These are phyloP conservation scores for Elaeis guineensis DNA, from an alignment of 176 grass and related monocot genomes.

Conservation along the genomic window DNA sequence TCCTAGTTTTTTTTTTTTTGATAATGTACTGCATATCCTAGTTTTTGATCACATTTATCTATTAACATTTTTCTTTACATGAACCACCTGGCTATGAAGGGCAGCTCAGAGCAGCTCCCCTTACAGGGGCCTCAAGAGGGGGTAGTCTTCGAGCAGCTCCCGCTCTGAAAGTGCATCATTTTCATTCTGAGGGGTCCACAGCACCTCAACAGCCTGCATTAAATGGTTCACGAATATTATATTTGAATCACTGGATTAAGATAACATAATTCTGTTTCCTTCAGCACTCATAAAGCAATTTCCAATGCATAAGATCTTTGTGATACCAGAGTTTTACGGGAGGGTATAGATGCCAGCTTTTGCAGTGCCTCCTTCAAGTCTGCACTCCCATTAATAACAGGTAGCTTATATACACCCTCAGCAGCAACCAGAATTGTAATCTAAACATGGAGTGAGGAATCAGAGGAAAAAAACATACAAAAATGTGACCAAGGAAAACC, in stretches of 20 bases:
- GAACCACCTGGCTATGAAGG: too few relatives aligned
- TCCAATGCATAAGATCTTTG: too few relatives aligned
- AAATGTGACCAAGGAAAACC: too few relatives aligned
- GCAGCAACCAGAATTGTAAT: conserved; percentile 87
- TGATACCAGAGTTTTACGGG: conserved; percentile 78
- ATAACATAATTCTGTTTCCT: too few relatives aligned
- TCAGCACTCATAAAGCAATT: too few relatives aligned
- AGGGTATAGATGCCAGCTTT: conserved; percentile 71
- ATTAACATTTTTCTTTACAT: too few relatives aligned
- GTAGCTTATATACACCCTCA: conserved; percentile 78
- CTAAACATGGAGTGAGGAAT: conserved; percentile 18
- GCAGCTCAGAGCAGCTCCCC: background rate
- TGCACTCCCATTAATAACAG: conserved; percentile 67
- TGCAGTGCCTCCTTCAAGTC: conserved; percentile 82
- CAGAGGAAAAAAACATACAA: background rate
- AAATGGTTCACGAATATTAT: background rate
- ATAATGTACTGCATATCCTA: too few relatives aligned
- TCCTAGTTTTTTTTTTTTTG: too few relatives aligned
- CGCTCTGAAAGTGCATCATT: conserved; percentile 77
- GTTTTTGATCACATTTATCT: too few relatives aligned
- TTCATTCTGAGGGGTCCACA: conserved; percentile 96
- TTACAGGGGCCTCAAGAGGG: conserved; percentile 61
- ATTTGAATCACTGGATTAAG: too few relatives aligned
- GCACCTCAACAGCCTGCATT: conserved; percentile 71
- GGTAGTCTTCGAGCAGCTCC: conserved; percentile 90